phyloP scores from a whole-genome alignment of 129 eudicot genomes.

The Helianthus tuberosus region DNA sequence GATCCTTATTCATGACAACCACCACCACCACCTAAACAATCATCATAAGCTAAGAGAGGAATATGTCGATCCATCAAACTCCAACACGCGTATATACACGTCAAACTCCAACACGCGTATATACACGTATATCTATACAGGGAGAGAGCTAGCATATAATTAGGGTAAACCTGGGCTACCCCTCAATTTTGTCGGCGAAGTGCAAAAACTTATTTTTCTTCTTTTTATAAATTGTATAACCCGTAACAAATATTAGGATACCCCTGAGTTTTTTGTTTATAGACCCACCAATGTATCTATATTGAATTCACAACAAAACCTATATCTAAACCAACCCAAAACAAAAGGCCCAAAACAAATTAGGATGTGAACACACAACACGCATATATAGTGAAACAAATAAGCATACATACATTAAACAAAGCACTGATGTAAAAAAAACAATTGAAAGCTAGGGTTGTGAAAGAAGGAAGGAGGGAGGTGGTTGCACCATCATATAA shows the following conservation, averaged over 20 bases:
- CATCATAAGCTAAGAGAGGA: background rate
- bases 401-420: background rate
- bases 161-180: no score
- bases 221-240: no score
- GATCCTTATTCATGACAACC: conserved; percentile 4
- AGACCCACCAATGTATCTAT: no score
- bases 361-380: background rate
- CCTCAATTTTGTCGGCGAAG: no score
- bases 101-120: background rate
- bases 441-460: no score
- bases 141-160: no score
- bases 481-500: no score
- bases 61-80: background rate
- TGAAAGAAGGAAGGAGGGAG: background rate
- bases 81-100: background rate
- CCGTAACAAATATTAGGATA: no score
- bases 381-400: background rate
- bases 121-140: background rate
- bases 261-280: no score
- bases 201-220: no score
- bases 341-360: background rate
- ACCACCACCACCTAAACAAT: background rate
- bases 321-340: background rate
- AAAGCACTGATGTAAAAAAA: background rate
- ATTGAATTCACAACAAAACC: background rate